Evolutionary conservation across 208 protist species (phyloP), one percentile per base, ranked within the genome.

Genomic region (Leptomonas pyrrhocoris): DNA sequence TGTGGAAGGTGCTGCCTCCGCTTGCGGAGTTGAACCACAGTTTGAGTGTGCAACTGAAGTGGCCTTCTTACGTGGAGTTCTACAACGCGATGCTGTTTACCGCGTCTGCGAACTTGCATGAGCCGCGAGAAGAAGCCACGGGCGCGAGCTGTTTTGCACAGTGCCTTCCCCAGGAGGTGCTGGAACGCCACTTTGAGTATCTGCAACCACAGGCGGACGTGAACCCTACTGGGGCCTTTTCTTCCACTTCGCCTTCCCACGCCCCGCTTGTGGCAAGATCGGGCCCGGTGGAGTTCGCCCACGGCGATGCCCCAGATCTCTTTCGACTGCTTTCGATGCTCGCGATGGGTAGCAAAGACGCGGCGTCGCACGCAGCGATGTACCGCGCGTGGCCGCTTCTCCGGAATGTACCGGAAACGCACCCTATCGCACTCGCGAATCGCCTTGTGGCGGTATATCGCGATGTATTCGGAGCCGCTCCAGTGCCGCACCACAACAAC

Each of bases 1-100:
- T 86, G 23, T 92, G 86, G 84, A 36, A 43, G 34, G 61, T 89
- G 34, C 84, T 91, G 50, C 73, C 82, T 25, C 62, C 68, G 11
- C 64, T 94, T 13, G 81, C 83, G 9, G 36, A 59, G 18, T 48
- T 92, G 21, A 84, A 84, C 46, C 46, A 73, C 36, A 51, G 48
- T 18, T 43, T 94, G 49, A 73, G 73, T 58, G 38, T 74, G 30
- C 48, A 66, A 15, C 58, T 94, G 68, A 61, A 68, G 27, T 86
- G 83, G 81, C 50, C 43, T n/a, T 68, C 71, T 30, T 94, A 89
- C 55, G 53, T 83, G n/a, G 74, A 70, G 36, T 85, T 79, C 54
- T 90, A 93, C 53, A 62, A 51, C 23, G 68, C 72, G 0, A 76
- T 70, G 54, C 34, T 82, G 2, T 71, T 11, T 13, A 23, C n/a